Conservation (phyloP, 805 yeast genomes). For the Lipomyces anomalus region DNA sequence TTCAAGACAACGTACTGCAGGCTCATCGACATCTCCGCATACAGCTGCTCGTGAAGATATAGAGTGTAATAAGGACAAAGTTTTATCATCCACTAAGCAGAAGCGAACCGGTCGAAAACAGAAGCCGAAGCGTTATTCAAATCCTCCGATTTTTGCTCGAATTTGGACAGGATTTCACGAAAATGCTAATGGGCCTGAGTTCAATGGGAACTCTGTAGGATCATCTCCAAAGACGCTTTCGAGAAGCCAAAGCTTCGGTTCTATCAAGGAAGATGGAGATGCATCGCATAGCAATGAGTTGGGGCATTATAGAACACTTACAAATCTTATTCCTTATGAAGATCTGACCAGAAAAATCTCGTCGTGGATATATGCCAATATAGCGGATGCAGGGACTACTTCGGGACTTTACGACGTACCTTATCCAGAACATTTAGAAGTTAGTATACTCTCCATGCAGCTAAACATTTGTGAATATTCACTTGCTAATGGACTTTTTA, state of each 20-base stretch:
- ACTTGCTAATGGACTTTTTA: too few species aligned
- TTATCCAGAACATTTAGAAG: too few species aligned
- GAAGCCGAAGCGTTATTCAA: constrained; percentile 61
- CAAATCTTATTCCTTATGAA: constrained; percentile 67
- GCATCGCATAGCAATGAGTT: background rate
- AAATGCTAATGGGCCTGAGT: background rate
- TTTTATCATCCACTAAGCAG: too few species aligned
- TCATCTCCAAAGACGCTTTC: background rate
- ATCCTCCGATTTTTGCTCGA: constrained; percentile 76
- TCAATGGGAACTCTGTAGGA: background rate
- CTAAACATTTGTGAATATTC: too few species aligned
- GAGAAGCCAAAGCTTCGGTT: constrained; percentile 32
- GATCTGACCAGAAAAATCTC: constrained; percentile 71
- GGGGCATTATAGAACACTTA: constrained; percentile 43
- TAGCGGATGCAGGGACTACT: too few species aligned
- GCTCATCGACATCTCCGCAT: too few species aligned
- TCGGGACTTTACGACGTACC: too few species aligned
- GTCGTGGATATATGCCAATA: constrained; percentile 78
- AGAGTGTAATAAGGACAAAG: too few species aligned
- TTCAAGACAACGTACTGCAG: too few species aligned
- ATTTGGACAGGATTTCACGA: constrained; percentile 43
- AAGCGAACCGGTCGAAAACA: too few species aligned
- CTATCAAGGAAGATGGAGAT: background rate
- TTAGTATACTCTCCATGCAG: too few species aligned
- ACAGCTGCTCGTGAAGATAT: too few species aligned